Conservation (phyloP, 2,329 filamentous ascomycete genomes). For the Neophaeococcomyces aloes region DNA sequence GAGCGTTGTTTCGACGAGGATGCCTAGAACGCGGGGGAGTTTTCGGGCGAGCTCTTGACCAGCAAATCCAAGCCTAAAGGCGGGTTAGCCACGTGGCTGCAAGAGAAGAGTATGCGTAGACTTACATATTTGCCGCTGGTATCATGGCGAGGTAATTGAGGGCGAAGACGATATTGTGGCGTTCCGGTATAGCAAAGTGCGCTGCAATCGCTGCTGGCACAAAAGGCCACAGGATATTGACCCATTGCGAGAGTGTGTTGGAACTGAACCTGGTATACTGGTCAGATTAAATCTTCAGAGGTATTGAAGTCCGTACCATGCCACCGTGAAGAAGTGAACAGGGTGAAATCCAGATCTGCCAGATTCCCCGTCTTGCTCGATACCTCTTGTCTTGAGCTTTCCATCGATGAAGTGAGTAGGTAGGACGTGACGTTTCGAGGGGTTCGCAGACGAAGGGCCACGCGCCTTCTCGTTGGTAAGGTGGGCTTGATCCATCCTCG, state of each 20-base stretch:
- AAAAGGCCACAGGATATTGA: constrained; percentile 65
- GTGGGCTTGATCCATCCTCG: constrained; percentile 1
- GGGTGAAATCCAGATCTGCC: constrained; percentile 57
- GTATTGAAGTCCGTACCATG: constrained; percentile 40
- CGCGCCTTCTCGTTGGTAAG: constrained; percentile 3
- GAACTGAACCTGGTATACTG: constrained; percentile 26
- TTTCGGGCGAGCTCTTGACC: constrained; percentile 63
- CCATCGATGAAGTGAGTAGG: constrained; percentile 23
- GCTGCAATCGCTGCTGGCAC: constrained; percentile 63
- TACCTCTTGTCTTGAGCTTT: constrained; percentile 27
- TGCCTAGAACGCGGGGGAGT: constrained; percentile 56
- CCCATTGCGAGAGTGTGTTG: constrained; percentile 51
- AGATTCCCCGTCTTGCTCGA: constrained; percentile 52
- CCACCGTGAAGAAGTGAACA: constrained; percentile 52
- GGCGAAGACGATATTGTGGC: constrained; percentile 55
- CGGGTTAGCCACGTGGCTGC: not conserved
- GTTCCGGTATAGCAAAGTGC: constrained; percentile 44
- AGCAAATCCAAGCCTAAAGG: constrained; percentile 56
- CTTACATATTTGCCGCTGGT: constrained; percentile 52
- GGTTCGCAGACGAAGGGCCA: constrained; percentile 5
- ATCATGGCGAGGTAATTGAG: constrained; percentile 69
- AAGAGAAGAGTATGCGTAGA: not conserved
- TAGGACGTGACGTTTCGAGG: constrained; percentile 17
- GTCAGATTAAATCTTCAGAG: not conserved
- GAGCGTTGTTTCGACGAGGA: constrained; percentile 44